A percentile compares a stretch with the other conserved stretches of the same genome.
Conservation (phyloP, 169 alveolate species). For the Plasmodium knowlesi region DNA sequence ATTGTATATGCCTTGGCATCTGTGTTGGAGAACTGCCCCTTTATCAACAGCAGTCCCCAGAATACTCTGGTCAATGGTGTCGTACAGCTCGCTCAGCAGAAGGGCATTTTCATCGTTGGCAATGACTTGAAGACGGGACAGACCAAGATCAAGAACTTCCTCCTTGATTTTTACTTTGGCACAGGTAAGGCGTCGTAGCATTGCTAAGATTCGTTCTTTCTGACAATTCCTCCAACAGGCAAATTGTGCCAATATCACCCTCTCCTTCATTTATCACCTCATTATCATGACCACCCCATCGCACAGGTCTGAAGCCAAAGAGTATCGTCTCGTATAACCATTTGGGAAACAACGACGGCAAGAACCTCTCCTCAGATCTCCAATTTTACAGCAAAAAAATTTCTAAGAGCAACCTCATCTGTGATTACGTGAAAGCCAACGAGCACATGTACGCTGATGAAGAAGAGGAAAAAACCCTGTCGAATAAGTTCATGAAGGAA, state of each 20-base stretch:
- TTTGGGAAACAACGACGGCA: slow-evolving; percentile 94
- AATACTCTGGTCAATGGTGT: slow-evolving; percentile 91
- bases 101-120: slow-evolving; percentile 90
- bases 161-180: slow-evolving; percentile 86
- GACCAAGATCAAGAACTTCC: slow-evolving; percentile 90
- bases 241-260: neutral
- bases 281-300: too few species aligned
- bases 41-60: slow-evolving; percentile 94
- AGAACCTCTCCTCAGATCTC: slow-evolving; percentile 87
- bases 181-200: neutral
- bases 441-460: slow-evolving; percentile 82
- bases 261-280: too few species aligned
- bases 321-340: slow-evolving; percentile 92
- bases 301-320: slow-evolving; percentile 90
- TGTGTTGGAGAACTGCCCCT: slow-evolving; percentile 87
- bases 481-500: slow-evolving; percentile 22
- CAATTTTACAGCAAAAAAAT: slow-evolving; percentile 91
- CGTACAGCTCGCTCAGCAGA: slow-evolving; percentile 87
- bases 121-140: slow-evolving; percentile 94
- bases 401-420: slow-evolving; percentile 90
- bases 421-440: slow-evolving; percentile 90
- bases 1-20: slow-evolving; percentile 91
- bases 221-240: neutral
- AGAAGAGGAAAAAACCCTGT: slow-evolving; percentile 48
- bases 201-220: too few species aligned